Conservation (phyloP, 2,329 filamentous ascomycete species). For the Pseudopyrenochaeta lycopersici region DNA sequence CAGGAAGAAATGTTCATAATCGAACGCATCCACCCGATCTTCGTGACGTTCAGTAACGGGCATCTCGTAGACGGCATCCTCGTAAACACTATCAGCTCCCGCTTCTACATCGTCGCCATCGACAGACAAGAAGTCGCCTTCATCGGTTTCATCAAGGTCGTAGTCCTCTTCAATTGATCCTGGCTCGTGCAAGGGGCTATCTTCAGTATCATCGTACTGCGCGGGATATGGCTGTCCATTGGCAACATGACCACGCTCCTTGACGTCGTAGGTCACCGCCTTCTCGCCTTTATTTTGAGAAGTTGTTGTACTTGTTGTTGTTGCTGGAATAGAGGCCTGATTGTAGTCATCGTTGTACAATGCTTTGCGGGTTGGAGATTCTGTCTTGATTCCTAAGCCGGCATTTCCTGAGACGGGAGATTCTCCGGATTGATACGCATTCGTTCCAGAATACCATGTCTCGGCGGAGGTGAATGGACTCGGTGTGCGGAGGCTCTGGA, state of each 20-base stretch:
- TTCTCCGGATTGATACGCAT: conserved; percentile 33
- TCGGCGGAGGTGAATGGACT: conserved; percentile 83
- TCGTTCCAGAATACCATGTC: conserved; percentile 60
- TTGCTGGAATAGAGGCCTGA: conserved; percentile 10
- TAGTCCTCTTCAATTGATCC: conserved; percentile 29
- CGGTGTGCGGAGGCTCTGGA: conserved; percentile 77
- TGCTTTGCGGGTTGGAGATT: conserved; percentile 31
- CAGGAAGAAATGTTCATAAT: conserved; percentile 95
- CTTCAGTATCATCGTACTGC: conserved; percentile 35
- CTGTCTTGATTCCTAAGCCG: conserved; percentile 40
- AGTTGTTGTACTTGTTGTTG: conserved; percentile 22
- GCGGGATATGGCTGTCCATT: conserved; percentile 7
- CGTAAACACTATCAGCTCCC: conserved; percentile 51
- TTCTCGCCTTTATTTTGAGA: conserved; percentile 30
- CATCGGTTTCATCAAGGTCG: conserved; percentile 46
- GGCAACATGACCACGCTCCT: background rate
- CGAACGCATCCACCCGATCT: conserved; percentile 92
- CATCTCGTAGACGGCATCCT: conserved; percentile 55
- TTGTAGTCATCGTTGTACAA: conserved; percentile 27
- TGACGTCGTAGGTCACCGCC: conserved; percentile 11
- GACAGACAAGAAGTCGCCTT: conserved; percentile 51
- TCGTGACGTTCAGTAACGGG: conserved; percentile 72
- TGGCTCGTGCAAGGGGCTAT: conserved; percentile 28
- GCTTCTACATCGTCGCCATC: conserved; percentile 36
- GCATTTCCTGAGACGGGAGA: conserved; percentile 36